Evolutionary conservation across 305 asterid species (phyloP).

Genomic region (Fraxinus platypoda): DNA sequence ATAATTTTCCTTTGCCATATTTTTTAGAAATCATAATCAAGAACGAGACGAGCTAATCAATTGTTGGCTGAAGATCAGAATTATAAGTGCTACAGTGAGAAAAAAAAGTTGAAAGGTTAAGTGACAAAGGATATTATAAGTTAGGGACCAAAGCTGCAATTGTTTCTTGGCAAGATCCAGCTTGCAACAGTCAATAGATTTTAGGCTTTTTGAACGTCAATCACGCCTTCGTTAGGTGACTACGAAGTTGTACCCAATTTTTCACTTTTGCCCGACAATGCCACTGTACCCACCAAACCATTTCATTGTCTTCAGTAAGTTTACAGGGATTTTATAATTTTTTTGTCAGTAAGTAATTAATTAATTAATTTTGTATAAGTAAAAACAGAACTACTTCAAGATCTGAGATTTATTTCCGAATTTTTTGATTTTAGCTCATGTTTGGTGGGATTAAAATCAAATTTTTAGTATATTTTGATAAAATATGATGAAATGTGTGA

Average conservation of each 20-base stretch:
- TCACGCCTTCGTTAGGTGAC: background rate
- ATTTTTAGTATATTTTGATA: no score
- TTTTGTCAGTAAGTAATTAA: background rate
- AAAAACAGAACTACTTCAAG: no score
- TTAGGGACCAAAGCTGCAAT: background rate
- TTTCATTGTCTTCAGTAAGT: background rate
- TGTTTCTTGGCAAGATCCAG: background rate
- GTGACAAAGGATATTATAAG: background rate
- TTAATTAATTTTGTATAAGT: background rate
- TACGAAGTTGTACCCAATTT: background rate
- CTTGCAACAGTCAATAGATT: background rate
- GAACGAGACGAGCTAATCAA: background rate
- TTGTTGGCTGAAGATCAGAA: background rate
- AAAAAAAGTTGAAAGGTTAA: no score
- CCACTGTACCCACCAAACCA: background rate
- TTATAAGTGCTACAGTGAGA: background rate
- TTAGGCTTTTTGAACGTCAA: background rate
- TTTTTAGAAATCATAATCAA: background rate
- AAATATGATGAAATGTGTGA: no score
- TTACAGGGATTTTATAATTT: background rate
- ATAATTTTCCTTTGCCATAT: no score
- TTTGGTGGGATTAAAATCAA: no score
- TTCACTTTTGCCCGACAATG: background rate
- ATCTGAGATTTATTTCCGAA: background rate
- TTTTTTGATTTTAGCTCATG: no score